A percentile compares a stretch with the other conserved stretches of the same genome.
Evolutionary conservation across 148 eudicot species (phyloP).

Genomic region (Linanthus parryae): DNA sequence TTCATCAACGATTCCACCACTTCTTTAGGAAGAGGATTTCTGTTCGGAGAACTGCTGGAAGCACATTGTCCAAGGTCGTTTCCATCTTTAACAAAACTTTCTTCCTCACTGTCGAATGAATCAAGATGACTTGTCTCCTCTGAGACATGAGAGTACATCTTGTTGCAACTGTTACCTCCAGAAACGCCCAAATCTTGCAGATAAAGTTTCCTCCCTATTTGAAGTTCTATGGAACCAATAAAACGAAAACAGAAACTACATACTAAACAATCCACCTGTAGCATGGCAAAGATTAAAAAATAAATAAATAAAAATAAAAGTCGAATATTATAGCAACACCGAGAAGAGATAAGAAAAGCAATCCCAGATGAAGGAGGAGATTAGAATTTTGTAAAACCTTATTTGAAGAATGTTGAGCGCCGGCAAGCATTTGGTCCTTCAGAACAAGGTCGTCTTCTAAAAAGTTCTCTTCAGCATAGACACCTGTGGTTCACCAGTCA

Average conservation of each 20-base stretch:
- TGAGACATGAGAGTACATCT: slow-evolving; percentile 4
- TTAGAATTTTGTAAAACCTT: slow-evolving; percentile 40
- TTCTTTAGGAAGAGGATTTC: slow-evolving; percentile 44
- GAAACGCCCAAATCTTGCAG: slow-evolving; percentile 51
- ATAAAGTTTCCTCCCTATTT: slow-evolving; percentile 80
- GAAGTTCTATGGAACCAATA: slow-evolving; percentile 82
- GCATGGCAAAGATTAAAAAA: slow-evolving; percentile 5
- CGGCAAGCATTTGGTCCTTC: slow-evolving; percentile 82
- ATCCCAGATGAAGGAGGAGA: neutral
- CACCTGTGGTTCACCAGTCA: slow-evolving; percentile 36
- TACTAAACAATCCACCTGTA: slow-evolving; percentile 82
- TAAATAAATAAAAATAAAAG: neutral
- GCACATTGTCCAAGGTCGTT: slow-evolving; percentile 29
- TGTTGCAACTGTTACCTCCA: slow-evolving; percentile 35
- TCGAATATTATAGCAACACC: neutral
- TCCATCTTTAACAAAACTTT: slow-evolving; percentile 13
- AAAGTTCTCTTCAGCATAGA: slow-evolving; percentile 51
- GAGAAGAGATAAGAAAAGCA: neutral
- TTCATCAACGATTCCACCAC: slow-evolving; percentile 42
- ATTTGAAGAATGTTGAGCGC: slow-evolving; percentile 77
- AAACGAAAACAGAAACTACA: slow-evolving; percentile 77
- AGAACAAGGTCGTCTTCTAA: slow-evolving; percentile 58
- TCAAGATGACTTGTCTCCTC: slow-evolving; percentile 11
- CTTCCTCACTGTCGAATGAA: slow-evolving; percentile 33
- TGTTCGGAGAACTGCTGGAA: slow-evolving; percentile 26